Conservation (phyloP, 1,139 yeast genomes). For the Pichia sp. region DNA sequence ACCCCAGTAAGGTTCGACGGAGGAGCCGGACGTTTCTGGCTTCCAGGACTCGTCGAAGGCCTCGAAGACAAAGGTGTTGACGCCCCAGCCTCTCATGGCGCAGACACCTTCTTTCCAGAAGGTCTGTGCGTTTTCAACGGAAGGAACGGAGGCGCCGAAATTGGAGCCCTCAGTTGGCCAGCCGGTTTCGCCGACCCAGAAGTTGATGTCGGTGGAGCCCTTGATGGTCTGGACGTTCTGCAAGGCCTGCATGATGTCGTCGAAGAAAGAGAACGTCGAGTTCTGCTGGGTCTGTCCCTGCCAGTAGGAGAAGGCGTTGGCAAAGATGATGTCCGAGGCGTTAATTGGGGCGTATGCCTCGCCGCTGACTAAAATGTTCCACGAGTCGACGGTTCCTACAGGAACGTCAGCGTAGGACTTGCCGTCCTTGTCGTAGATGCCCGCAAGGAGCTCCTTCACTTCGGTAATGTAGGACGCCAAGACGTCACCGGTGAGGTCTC, state of each 20-base stretch:
- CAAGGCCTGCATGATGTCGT: slow-evolving; percentile 94
- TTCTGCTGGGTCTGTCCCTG: slow-evolving; percentile 85
- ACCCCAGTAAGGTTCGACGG: slow-evolving; percentile 93
- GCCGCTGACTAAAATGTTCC: slow-evolving; percentile 88
- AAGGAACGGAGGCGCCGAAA: slow-evolving; percentile 61
- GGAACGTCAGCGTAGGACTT: slow-evolving; percentile 63
- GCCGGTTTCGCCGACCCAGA: slow-evolving; percentile 98
- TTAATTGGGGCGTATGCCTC: slow-evolving; percentile 61
- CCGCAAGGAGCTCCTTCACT: slow-evolving; percentile 51
- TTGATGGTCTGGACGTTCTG: slow-evolving; percentile 79
- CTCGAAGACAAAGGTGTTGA: slow-evolving; percentile 87
- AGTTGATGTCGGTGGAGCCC: slow-evolving; percentile 76
- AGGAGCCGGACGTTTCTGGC: slow-evolving; percentile 80
- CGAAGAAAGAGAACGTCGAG: slow-evolving; percentile 85
- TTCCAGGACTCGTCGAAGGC: slow-evolving; percentile 96
- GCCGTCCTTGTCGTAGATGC: slow-evolving; percentile 75
- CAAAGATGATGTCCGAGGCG: slow-evolving; percentile 79
- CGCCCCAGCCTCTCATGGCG: slow-evolving; percentile 92
- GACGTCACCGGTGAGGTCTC: slow-evolving; percentile 64
- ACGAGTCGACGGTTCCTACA: slow-evolving; percentile 93
- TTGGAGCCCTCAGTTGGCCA: slow-evolving; percentile 91
- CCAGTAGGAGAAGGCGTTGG: slow-evolving; percentile 98
- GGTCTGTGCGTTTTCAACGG: slow-evolving; percentile 64
- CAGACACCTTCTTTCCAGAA: slow-evolving; percentile 89
- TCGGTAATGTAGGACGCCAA: slow-evolving; percentile 61